Evolutionary conservation across 2,329 filamentous ascomycete genomes (phyloP), one percentile per base, ranked within the genome.

Genomic region (Penicillium hesseltinei): DNA sequence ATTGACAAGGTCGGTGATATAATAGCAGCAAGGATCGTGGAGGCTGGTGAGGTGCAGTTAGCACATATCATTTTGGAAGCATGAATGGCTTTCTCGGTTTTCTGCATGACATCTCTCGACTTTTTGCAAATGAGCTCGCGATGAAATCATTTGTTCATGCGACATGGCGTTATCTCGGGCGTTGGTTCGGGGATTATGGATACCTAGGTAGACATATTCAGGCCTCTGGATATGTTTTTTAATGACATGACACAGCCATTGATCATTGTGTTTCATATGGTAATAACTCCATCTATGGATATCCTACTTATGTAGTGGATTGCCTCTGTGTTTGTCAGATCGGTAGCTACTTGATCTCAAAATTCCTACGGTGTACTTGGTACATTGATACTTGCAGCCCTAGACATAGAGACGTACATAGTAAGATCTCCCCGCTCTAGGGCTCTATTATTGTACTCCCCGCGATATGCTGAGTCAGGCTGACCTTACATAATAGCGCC

Each of bases 1-100:
- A 62, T 55, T 27, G 73, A 71, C 17, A 77, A 75, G 60, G 66
- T 80, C 33, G 78, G 78, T 17, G 69, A 73, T 21, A 64, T 79
- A 21, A 65, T 80, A 50, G 77, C 75, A 5, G 60, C 61, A 11
- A 73, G 69, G 58, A 76, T 81, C 44, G 69, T 71, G 36, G 77
- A 79, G 42, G 66, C 71, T 36, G 73, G 75, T 9, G 72, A 78
- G 49, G 68, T 74, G 17, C 71, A 71, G 47, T 60, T 80, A 57
- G 76, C 73, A 27, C 73, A 73, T 62, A 68, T 71, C 6, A 71
- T 80, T 58, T 58, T 79, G 47, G 69, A 65, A 36, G 60, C 66
- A 19, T 71, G 65, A 55, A 31, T 31, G 17, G 17, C 27, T 51
- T 46, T 7, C 40, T 43, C 19, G 17, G 46, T 50, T 51, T 59